Evolutionary conservation across 257 asterid genomes (phyloP).

Genomic region (Ligustrum vulgare): DNA sequence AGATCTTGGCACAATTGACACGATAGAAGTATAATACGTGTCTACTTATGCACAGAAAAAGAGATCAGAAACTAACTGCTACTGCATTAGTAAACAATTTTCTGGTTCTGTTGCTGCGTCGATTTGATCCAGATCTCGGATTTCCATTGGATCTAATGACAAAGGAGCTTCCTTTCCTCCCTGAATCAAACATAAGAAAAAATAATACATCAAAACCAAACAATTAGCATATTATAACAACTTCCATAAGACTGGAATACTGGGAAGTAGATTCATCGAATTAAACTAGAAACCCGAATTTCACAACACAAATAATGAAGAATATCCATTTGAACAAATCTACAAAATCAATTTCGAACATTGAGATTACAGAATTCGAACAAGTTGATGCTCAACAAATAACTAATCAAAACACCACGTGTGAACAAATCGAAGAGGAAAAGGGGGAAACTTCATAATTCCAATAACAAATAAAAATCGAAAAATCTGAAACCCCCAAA

Average conservation of each 20-base stretch:
- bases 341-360: not conserved
- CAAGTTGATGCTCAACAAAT: not conserved
- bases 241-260: not conserved
- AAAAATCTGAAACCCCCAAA: no score
- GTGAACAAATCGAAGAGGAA: not conserved
- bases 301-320: not conserved
- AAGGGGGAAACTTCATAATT: not conserved
- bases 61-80: conserved; percentile 42
- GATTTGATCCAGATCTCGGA: conserved; percentile 34
- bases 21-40: not conserved
- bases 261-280: not conserved
- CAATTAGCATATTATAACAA: not conserved
- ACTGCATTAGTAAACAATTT: conserved; percentile 50
- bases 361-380: not conserved
- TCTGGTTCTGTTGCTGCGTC: conserved; percentile 27
- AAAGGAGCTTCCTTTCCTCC: conserved; percentile 41
- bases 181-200: conserved; percentile 31
- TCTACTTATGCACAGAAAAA: not conserved
- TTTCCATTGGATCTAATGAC: conserved; percentile 43
- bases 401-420: not conserved
- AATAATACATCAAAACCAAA: conserved; percentile 11
- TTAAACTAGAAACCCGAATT: not conserved
- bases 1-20: conserved; percentile 1
- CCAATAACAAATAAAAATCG: not conserved
- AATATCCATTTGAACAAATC: not conserved